phyloP scores from a whole-genome alignment of 331 rosid genomes.

The Spiraea crenata region DNA sequence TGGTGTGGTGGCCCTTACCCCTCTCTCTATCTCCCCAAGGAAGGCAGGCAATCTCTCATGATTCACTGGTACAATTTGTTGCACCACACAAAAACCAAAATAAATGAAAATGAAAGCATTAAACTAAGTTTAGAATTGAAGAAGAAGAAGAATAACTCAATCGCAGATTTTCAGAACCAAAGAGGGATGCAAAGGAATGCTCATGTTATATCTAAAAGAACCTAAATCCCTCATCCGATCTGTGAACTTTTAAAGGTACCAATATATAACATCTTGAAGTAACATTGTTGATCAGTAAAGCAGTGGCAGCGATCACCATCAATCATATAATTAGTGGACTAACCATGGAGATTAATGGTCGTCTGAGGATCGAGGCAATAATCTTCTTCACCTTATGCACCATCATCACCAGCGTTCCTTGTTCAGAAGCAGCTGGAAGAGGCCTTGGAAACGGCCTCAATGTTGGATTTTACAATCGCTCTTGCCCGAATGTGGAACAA shows the following conservation, averaged over 20 bases:
- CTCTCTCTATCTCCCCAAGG: not conserved
- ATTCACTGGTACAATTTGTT: not conserved
- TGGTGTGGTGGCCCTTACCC: not conserved
- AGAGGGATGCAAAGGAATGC: too few species aligned
- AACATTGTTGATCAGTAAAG: too few species aligned
- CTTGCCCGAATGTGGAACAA: conserved; percentile 51
- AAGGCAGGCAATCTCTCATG: not conserved
- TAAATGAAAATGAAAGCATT: not conserved
- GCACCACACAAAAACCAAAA: not conserved
- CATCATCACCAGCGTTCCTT: not conserved
- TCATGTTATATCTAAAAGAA: too few species aligned
- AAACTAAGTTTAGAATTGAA: not conserved
- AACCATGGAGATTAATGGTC: conserved; percentile 15
- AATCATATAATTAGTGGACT: not conserved
- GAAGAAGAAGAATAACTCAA: not conserved
- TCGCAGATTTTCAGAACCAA: not conserved
- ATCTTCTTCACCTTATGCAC: conserved; percentile 18
- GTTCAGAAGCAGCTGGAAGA: not conserved
- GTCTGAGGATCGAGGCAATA: not conserved
- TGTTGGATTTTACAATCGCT: conserved; percentile 29
- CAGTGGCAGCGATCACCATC: too few species aligned
- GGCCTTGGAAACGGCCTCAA: conserved; percentile 5
- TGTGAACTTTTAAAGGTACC: too few species aligned
- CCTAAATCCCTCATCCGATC: too few species aligned
- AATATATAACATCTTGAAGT: too few species aligned